Evolutionary conservation across 257 asterid genomes (phyloP), one percentile per base, ranked within the genome.

Genomic region (Nicotiana tomentosiformis): DNA sequence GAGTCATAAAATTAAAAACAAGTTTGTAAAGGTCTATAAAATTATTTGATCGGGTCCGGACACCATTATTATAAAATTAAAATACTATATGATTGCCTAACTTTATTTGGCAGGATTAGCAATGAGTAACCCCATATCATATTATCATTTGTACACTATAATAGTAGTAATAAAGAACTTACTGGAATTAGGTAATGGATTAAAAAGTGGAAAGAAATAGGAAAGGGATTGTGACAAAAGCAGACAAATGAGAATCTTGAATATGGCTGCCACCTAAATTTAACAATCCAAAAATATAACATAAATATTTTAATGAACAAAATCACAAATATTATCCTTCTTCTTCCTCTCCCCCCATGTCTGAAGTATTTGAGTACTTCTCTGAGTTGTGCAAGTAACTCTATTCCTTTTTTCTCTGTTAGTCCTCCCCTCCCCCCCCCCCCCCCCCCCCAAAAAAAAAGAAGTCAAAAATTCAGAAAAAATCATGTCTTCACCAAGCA

Each of bases 401-500:
- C 39, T 58, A 5, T 39, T 70, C 20, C 32, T 60, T 66, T 17
- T 29, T 17, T 66, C 55, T 66, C 33, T 74, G 35, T 70, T 60
- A 0, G 23, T 20, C 23, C 23, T 20, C 23, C 23, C 23, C 23
- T 20, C 23, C 23, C 0, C 23, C 23, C 23, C 23, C 23, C 23
- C 23, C 23, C 23, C 23, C 23, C 23, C 23, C 23, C n/a, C n/a
- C n/a, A n/a, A n/a, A 23, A 23, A 23, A 23, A 23, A 23, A 23
- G 1, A 23, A 43, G 60, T 11, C n/a, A 70, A 43, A 70, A 18
- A 2, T 37, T 39, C 32, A 39, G 5, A 68, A 61, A 57, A 62
- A 76, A 88, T 82, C 85, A 96, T 96, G 98, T 93, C 98, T 90
- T 96, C 98, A 46, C 99, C 99, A 37, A 96, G 95, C 97, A 96